phyloP scores from a whole-genome alignment of 108 stramenopile species.

The Craspedostauros australis region DNA sequence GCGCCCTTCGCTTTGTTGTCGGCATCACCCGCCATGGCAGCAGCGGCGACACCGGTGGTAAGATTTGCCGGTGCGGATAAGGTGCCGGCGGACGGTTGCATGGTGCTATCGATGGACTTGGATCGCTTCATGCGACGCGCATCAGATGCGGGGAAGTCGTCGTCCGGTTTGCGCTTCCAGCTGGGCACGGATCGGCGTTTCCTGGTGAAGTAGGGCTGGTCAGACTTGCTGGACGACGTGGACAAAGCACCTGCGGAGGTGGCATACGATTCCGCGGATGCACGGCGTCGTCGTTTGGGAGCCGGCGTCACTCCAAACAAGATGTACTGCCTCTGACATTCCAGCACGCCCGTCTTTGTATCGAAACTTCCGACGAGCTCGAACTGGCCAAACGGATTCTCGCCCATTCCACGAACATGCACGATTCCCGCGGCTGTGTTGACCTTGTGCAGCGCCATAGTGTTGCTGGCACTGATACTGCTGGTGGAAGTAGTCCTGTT shows the following conservation, averaged over 20 bases:
- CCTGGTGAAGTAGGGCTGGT: conserved; percentile 15
- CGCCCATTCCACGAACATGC: conserved; percentile 64
- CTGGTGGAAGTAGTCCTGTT: neutral
- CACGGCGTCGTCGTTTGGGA: neutral
- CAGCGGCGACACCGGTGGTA: neutral
- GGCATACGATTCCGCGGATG: neutral
- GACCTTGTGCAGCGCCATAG: conserved; percentile 6
- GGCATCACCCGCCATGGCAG: neutral
- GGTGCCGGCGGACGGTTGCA: too few relatives aligned
- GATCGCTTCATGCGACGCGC: neutral
- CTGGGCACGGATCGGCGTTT: conserved; percentile 25
- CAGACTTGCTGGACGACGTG: conserved; percentile 7
- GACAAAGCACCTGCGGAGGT: neutral
- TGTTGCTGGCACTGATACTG: neutral
- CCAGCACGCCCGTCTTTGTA: conserved; percentile 31
- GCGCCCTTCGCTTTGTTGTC: too few relatives aligned
- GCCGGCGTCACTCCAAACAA: neutral
- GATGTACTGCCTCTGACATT: conserved; percentile 73
- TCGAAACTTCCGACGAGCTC: conserved; percentile 72
- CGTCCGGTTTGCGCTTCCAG: conserved; percentile 24
- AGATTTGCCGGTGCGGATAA: neutral
- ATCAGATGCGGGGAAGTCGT: neutral
- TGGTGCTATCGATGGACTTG: too few relatives aligned
- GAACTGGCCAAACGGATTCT: conserved; percentile 79
- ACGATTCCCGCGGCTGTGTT: conserved; percentile 24